Percentiles rank a stretch among this genome's conserved stretches.
Evolutionary conservation across 108 stramenopile species (phyloP).

Genomic region (Nitzschia putrida): DNA sequence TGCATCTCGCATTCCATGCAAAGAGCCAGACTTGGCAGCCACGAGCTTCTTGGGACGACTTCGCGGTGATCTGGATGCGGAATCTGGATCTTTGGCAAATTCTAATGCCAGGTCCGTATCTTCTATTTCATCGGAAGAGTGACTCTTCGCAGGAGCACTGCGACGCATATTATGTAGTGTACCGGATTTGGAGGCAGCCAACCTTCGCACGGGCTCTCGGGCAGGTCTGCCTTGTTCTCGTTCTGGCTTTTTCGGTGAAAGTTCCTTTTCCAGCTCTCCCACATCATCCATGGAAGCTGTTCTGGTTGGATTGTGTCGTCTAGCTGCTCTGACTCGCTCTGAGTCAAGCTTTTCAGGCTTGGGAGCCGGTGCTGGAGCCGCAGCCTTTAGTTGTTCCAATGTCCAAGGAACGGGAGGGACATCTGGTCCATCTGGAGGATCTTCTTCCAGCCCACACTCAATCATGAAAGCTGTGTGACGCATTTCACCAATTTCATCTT

Average conservation of each 20-base stretch:
- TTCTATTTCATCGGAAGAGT: constrained; percentile 11
- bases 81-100: neutral
- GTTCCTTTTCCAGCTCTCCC: constrained; percentile 9
- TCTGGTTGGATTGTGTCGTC: constrained; percentile 4
- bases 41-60: constrained; percentile 17
- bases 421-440: constrained; percentile 46
- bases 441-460: constrained; percentile 44
- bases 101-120: neutral
- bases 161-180: constrained; percentile 13
- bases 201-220: constrained; percentile 4
- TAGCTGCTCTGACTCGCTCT: neutral
- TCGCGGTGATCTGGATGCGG: neutral
- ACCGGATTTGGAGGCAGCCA: constrained; percentile 24
- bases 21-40: constrained; percentile 23
- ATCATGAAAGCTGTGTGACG: constrained; percentile 47
- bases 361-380: neutral
- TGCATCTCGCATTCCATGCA: constrained; percentile 34
- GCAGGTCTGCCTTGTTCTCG: no score
- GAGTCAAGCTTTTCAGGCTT: neutral
- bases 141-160: neutral
- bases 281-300: constrained; percentile 27
- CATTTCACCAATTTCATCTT: constrained; percentile 51
- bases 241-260: neutral
- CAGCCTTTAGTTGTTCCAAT: neutral
- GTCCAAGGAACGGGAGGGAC: constrained; percentile 41